Base-by-base conservation (phyloP, 805 yeast genomes). In the Lachancea mirantina region DNA sequence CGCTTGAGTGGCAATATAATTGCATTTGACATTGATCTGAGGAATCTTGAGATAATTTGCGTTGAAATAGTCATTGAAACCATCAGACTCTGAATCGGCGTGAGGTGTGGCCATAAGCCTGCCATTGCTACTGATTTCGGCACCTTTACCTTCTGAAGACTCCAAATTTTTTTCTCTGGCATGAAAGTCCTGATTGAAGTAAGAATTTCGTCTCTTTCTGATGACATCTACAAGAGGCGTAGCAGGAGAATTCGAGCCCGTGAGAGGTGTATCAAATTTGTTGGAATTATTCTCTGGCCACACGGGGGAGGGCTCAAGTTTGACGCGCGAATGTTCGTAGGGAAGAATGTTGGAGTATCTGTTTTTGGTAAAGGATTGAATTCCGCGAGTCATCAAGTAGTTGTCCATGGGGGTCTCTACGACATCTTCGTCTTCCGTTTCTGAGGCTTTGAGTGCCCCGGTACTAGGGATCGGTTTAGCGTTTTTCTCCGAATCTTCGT, bases 1-100 rank as follows among this genome's bases (percentile, higher is more conserved):
- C 1, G 96, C 98, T 52, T 89, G 96, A 1, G 94, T 74, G 0
- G 95, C 96, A 41, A 88, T 82, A 49, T 80, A 82, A 23, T 65
- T 50, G 52, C 44, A 59, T 35, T 51, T 49, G 3, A 42, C 62
- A 49, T 49, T 66, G 46, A 55, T 65, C 45, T 49, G 67, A 49
- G 45, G 65, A 37, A 61, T 47, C 19, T 41, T 47, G 14, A 83
- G 58, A 55, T 83, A 80, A n/a, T 88, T 83, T 0, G 96, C 96
- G 55, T 87, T 88, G 47, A 87, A 82, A 52, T 87, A 87, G 54
- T 83, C 88, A 40, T 52, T 52, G 26, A 46, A 47, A 2, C 34
- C 28, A 21, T 38, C 41, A 14, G 19, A 29, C 26, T 28, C 38
- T 10, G 28, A 16, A 8, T 28, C 21, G 9, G 20, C 3, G 9